Evolutionary conservation across 352 stramenopile genomes (phyloP), one percentile per base, ranked within the genome.

Genomic region (Peronosclerospora sorghi): DNA sequence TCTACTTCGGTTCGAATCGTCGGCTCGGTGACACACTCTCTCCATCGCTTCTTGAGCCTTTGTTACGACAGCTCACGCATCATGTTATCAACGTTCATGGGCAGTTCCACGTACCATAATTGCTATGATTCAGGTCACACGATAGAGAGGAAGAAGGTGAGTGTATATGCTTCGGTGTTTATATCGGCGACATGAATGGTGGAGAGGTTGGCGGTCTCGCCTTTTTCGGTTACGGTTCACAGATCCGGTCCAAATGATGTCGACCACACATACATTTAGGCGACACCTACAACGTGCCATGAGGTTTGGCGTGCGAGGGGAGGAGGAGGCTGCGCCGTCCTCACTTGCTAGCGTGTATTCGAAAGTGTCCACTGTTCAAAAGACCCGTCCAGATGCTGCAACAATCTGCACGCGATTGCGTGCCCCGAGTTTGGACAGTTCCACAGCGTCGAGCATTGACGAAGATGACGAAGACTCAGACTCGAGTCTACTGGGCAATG

Each of bases 61-160:
- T 41, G 8, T 30, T 5, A 5, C 4, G 0, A 19, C 28, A 32
- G 17, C 30, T 36, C 10, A 2, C 17, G n/a, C n/a, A 17, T 14
- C 13, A 4, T 41, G 24, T 45, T 28, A 21, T 15, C 36, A 19
- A 40, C 19, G 8, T 39, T 26, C 30, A 37, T 40, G n/a, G n/a
- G 35, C 19, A 21, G 35, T 35, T 32, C 32, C 37, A 71, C 73
- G 68, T 73, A 86, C 73, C 73, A 86, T 86, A 55, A 79, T 77
- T 64, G 60, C 65, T 66, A 64, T 74, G 70, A 75, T 84, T 65
- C 65, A 73, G 70, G 81, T 83, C 62, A 78, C 75, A 65, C 81
- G n/a, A n/a, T n/a, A 80, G 71, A 88, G 83, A 83, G 76, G 76
- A 88, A 88, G 76, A 88, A 88, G 73, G 77, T 69, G 71, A 88